Conservation (phyloP, 2,329 filamentous ascomycete genomes). For the Tricladium varicosporioides region DNA sequence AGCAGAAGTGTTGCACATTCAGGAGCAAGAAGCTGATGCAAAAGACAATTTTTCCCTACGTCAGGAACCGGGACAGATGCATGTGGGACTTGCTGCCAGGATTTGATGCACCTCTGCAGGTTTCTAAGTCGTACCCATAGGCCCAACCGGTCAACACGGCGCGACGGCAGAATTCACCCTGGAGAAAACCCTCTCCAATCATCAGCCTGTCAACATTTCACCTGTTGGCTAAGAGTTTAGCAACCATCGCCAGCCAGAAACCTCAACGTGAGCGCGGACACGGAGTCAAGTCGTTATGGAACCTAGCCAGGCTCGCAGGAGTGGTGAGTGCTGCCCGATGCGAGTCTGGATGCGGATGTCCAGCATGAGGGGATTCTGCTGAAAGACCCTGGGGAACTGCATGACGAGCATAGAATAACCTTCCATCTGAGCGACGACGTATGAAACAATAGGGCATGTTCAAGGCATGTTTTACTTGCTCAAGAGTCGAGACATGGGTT, state of each 20-base stretch:
- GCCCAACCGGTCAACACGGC: background rate
- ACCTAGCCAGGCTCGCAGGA: background rate
- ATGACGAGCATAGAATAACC: background rate
- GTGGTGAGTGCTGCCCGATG: background rate
- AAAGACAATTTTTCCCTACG: slow-evolving; percentile 15
- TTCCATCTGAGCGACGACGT: slow-evolving; percentile 3
- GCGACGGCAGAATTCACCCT: slow-evolving; percentile 10
- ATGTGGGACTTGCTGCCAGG: slow-evolving; percentile 11
- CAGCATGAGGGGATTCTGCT: too few relatives aligned
- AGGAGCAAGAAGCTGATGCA: too few relatives aligned
- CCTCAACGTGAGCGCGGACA: too few relatives aligned
- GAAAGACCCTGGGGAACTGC: background rate
- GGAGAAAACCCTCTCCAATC: too few relatives aligned
- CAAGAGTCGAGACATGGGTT: too few relatives aligned
- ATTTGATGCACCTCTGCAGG: slow-evolving; percentile 5
- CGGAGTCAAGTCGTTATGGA: too few relatives aligned
- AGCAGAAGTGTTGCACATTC: background rate
- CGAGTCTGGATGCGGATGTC: background rate
- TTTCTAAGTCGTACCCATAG: slow-evolving; percentile 7
- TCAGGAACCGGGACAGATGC: slow-evolving; percentile 11
- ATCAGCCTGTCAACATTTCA: too few relatives aligned
- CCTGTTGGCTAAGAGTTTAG: too few relatives aligned
- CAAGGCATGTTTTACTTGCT: too few relatives aligned
- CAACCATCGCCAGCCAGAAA: too few relatives aligned
- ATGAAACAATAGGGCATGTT: background rate